These are phyloP conservation scores for Knoxdaviesia capensis DNA, from an alignment of 2,329 filamentous ascomycete species.

Conservation along the genomic window DNA sequence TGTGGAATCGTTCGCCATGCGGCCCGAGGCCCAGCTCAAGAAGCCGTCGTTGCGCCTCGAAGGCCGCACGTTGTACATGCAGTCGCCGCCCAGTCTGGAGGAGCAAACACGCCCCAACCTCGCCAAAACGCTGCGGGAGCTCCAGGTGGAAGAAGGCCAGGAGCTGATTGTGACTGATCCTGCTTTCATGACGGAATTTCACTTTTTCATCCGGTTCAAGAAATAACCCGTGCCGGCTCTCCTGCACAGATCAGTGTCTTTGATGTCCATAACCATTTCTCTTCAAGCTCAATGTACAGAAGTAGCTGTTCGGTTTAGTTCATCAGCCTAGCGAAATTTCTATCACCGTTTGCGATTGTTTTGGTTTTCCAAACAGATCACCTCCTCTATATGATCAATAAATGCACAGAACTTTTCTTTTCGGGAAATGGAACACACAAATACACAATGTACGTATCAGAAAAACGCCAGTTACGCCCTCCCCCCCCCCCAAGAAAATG, in stretches of 20 bases:
- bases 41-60: slow-evolving; percentile 68
- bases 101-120: slow-evolving; percentile 72
- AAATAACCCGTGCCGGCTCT: not conserved
- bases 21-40: slow-evolving; percentile 83
- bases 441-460: no score
- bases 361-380: no score
- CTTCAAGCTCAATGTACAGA: no score
- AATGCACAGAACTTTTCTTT: no score
- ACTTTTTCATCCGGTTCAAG: slow-evolving; percentile 31
- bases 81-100: slow-evolving; percentile 61
- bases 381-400: no score
- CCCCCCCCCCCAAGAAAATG: not conserved
- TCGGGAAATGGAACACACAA: no score
- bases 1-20: slow-evolving; percentile 61
- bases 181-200: slow-evolving; percentile 58
- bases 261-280: no score
- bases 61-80: slow-evolving; percentile 77
- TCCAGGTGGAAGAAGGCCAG: slow-evolving; percentile 57
- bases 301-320: no score
- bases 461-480: not conserved
- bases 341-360: no score
- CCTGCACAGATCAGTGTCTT: no score
- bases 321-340: no score
- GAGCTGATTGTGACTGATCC: slow-evolving; percentile 86
- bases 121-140: slow-evolving; percentile 51